Evolutionary conservation across 768 basidiomycete species (phyloP), one percentile per base, ranked within the genome.

Genomic region (Postia placenta): DNA sequence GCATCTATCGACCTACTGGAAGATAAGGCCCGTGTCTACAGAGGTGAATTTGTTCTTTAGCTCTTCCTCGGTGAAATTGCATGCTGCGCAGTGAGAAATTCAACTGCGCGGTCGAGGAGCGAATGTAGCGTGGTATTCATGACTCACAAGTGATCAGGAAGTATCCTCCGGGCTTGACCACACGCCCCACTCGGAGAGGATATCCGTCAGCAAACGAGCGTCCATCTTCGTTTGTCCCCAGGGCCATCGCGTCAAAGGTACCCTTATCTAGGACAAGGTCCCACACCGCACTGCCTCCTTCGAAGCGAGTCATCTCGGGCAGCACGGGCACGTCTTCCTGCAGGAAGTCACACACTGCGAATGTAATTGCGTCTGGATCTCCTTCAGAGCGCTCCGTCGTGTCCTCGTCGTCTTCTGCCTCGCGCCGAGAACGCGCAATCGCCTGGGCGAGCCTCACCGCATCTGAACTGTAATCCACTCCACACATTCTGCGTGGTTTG

Each of bases 21-120:
- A 89, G 33, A 60, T 48, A 26, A 92, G 65, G 4, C 74, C 70
- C 15, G 78, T 75, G 12, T 67, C 74, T 7, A 65, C 58, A 0
- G 65, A 69, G 11, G 66, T 65, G 56, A 91, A 87, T 45, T 59
- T 74, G 3, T 67, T 59, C 56, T 71, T 75, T 28, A 92, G 60
- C 59, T 92, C 90, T 0, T 82, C 78, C 55, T 87, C 83, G 0
- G 90, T 92, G 56, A 90, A 92, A 60, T 92, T 92, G 59, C 90
- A 92, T 2, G 90, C 63, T 68, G 20, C 12, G 11, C 22, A 36
- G 11, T 17, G 30, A 4, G 22, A 37, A 17, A 12, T 7, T 33
- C 30, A 33, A 15, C 19, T 20, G 20, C 9, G 14, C 11, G 25
- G 22, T 23, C 37, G 43, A 6, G 23, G 33, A 14, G 28, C 11